Conservation (phyloP, 1,139 yeast genomes). For the Saccharomyces hybrid region DNA sequence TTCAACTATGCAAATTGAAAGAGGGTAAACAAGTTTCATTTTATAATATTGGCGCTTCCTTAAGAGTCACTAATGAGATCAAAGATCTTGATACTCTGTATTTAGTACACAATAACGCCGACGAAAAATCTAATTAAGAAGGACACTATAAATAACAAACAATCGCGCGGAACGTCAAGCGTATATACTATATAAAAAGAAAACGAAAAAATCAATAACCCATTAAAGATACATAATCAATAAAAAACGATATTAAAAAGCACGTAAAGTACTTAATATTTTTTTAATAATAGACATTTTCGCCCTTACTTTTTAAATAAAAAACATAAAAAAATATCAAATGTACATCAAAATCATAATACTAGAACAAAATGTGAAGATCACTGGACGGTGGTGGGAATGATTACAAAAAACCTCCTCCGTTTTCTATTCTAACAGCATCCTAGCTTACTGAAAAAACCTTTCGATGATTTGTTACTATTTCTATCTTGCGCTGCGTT, state of each 20-base stretch:
- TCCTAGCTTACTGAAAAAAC: conserved; percentile 34
- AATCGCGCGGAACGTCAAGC: background rate
- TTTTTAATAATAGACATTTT: background rate
- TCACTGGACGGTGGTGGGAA: background rate
- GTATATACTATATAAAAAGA: background rate
- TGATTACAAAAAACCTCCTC: background rate
- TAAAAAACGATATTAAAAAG: background rate
- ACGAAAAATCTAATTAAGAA: background rate
- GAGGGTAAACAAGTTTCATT: conserved; percentile 29
- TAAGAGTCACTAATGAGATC: conserved; percentile 40
- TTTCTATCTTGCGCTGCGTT: conserved; percentile 16
- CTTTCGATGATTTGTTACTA: conserved; percentile 28
- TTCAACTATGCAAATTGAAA: conserved; percentile 27
- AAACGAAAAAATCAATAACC: background rate
- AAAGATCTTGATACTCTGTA: conserved; percentile 46
- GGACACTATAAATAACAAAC: background rate
- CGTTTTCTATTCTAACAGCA: conserved; percentile 29
- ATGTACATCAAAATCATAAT: conserved; percentile 1
- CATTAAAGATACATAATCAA: background rate
- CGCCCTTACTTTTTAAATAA: background rate
- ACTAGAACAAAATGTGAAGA: background rate
- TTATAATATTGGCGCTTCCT: conserved; percentile 33
- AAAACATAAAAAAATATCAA: background rate
- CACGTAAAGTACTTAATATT: background rate
- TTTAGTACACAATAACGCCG: conserved; percentile 44